Evolutionary conservation across 169 alveolate species (phyloP).

Genomic region (Eimeria mitis): DNA sequence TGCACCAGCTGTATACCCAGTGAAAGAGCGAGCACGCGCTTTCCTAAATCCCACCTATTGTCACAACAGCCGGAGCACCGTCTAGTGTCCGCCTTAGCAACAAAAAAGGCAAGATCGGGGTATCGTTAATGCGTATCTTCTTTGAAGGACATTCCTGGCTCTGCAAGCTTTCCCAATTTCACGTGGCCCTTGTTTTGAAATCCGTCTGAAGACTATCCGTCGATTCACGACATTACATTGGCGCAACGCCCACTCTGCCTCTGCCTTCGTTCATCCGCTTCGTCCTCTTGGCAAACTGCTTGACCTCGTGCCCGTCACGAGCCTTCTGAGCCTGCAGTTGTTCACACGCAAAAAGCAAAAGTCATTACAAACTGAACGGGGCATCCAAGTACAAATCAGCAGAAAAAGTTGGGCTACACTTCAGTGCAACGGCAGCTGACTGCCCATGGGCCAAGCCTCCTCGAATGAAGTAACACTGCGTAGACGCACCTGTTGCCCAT

Average conservation of each 20-base stretch:
- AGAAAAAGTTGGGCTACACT: background rate
- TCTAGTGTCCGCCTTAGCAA: background rate
- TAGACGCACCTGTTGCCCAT: conserved; percentile 62
- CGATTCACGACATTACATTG: conserved; percentile 9
- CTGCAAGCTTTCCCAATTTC: background rate
- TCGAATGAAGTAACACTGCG: background rate
- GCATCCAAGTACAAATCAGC: background rate
- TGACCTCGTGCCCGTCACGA: conserved; percentile 66
- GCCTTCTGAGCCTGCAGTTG: conserved; percentile 53
- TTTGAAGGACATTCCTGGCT: background rate
- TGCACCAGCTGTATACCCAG: background rate
- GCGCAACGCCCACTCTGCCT: conserved; percentile 67
- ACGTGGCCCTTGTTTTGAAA: background rate
- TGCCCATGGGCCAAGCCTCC: background rate
- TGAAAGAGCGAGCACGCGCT: background rate
- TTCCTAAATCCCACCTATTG: background rate
- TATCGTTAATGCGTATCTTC: background rate
- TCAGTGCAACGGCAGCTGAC: background rate
- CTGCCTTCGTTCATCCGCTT: conserved; percentile 64
- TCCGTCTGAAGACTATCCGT: background rate
- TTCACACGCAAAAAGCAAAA: background rate
- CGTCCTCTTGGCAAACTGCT: conserved; percentile 66
- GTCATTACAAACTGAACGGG: background rate
- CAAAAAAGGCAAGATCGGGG: background rate
- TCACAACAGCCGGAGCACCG: background rate